Base-by-base conservation (phyloP, 179 eudicot genomes). In the Silene vulgaris region DNA sequence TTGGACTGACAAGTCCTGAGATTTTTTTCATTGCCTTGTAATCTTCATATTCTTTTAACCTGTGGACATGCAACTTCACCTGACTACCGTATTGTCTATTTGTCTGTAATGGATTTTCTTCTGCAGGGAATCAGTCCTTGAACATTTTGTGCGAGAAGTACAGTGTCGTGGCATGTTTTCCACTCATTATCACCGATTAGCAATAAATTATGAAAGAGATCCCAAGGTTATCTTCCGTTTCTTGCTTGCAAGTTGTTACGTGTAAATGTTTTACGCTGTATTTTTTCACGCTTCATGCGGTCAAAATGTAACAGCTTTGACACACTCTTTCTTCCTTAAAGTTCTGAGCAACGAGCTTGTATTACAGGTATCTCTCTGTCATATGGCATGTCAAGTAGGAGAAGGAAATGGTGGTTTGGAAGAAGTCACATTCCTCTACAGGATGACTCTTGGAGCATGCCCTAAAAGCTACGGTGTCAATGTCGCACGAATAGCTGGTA, bases 401-500 rank as follows among this genome's bases (percentile, higher is more conserved):
- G 78, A 86, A 78, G 92, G 89, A 63, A 81, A 50, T 29, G 79
- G 43, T 21, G 97, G 90, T 75, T 66, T 92, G 21, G 99, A 95
- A 82, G 97, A 95, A 83, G 99, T 95, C 77, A 90, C 94, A 74
- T 95, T 95, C 80, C 92, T 95, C 19, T 90, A 92, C 84, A 88
- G 90, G 77, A 73, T 95, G 84, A 89, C 86, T 52, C 86, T 76
- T 64, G 99, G 97, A 63, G 92, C 97, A 69, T 95, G 99, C 79
- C 99, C 99, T 35, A 95, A 93, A 85, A 95, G 99, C 83, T 92
- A 95, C 74, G 97, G 99, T 77, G 96, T 93, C 82, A 95, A 95
- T 77, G 99, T 95, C 66, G 99, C 99, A 29, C 83, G 96, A 28
- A 65, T 95, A 77, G 97, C 99, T 75, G 97, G 99, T 88, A 82